Evolutionary conservation across 148 eudicot genomes (phyloP).

Genomic region (Suaeda aralocaspica): DNA sequence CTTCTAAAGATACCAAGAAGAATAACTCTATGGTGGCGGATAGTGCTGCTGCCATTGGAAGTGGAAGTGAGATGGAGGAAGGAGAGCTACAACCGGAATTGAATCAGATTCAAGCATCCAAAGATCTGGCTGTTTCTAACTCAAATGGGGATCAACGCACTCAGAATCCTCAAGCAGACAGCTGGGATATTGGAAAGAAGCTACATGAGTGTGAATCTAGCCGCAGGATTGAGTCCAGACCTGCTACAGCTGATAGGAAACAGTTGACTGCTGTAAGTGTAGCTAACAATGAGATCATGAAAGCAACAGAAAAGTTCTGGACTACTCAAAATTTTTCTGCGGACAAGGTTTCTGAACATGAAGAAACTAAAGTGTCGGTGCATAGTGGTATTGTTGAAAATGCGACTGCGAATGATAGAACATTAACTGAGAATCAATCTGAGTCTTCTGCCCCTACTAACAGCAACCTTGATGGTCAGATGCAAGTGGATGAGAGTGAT

Average conservation of each 20-base stretch:
- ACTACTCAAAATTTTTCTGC: slow-evolving; percentile 26
- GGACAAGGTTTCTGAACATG: slow-evolving; percentile 22
- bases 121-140: slow-evolving; percentile 16
- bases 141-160: slow-evolving; percentile 18
- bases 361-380: slow-evolving; percentile 26
- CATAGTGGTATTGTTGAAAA: slow-evolving; percentile 28
- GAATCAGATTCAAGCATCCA: slow-evolving; percentile 31
- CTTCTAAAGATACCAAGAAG: slow-evolving; percentile 58
- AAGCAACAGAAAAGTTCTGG: slow-evolving; percentile 26
- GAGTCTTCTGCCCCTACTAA: slow-evolving; percentile 25
- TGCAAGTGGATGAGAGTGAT: slow-evolving; percentile 32
- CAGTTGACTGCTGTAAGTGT: slow-evolving; percentile 25
- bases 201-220: slow-evolving; percentile 13
- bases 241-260: slow-evolving; percentile 19
- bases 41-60: slow-evolving; percentile 39
- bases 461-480: slow-evolving; percentile 21
- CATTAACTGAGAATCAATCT: slow-evolving; percentile 18
- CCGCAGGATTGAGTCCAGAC: slow-evolving; percentile 18
- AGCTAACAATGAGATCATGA: slow-evolving; percentile 19
- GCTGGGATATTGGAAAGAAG: slow-evolving; percentile 14
- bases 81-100: slow-evolving; percentile 91
- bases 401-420: slow-evolving; percentile 21
- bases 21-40: slow-evolving; percentile 45
- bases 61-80: slow-evolving; percentile 82
- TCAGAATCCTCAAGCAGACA: slow-evolving; percentile 16